Evolutionary conservation across 305 asterid species (phyloP).

Genomic region (Fraxinus sp.): DNA sequence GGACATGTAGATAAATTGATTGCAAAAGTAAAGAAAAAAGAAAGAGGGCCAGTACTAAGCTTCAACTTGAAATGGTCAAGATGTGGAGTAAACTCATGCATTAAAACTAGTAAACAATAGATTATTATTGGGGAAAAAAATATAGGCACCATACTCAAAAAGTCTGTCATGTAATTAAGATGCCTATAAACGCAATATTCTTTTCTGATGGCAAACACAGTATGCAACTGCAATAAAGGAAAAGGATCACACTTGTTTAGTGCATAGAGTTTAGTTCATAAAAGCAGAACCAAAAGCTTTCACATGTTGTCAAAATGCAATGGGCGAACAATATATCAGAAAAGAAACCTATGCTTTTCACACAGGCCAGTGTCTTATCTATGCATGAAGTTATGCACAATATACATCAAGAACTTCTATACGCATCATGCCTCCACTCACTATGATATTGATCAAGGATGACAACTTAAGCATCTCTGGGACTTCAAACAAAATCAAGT

Average conservation of each 20-base stretch:
- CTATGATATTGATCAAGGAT: background rate
- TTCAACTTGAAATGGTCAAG: background rate
- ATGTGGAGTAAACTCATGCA: background rate
- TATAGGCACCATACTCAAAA: background rate
- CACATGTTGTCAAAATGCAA: background rate
- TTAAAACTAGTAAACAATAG: background rate
- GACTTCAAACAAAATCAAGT: background rate
- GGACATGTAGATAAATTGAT: slow-evolving; percentile 2
- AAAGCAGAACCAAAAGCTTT: background rate
- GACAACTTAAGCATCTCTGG: background rate
- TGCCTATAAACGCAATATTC: background rate
- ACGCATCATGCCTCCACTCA: background rate
- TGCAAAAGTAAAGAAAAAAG: background rate
- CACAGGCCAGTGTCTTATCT: background rate
- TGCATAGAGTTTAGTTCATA: background rate
- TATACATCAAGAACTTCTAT: background rate
- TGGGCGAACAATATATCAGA: background rate
- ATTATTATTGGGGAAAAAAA: background rate
- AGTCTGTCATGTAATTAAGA: background rate
- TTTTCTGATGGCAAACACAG: background rate
- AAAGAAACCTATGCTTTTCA: background rate
- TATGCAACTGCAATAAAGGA: background rate
- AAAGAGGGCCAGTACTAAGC: background rate
- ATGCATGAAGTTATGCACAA: background rate
- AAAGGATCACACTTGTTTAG: background rate